Evolutionary conservation across 73 alveolate genomes (phyloP).

Genomic region (Tetrahymena elliotti): DNA sequence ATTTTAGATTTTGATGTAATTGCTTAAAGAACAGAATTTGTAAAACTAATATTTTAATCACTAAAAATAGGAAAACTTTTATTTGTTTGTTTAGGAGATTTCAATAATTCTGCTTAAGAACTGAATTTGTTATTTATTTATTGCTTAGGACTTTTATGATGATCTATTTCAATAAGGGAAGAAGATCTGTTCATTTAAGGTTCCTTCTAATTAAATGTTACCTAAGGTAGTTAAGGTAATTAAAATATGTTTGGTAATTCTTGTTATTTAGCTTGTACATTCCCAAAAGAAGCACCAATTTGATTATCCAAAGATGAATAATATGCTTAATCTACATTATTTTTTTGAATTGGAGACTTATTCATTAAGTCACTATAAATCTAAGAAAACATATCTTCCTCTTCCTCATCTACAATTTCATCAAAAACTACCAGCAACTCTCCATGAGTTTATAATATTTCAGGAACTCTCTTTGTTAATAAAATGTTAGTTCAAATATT

Average conservation of each 20-base stretch:
- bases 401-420: not conserved
- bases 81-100: not conserved
- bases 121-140: not conserved
- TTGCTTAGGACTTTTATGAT: not conserved
- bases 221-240: not conserved
- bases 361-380: not conserved
- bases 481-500: no score
- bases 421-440: not conserved
- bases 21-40: not conserved
- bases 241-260: not conserved
- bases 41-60: not conserved
- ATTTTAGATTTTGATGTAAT: not conserved
- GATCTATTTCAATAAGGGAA: not conserved
- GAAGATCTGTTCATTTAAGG: not conserved
- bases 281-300: not conserved
- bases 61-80: not conserved
- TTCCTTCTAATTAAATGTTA: no score
- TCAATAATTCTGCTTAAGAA: not conserved
- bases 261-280: not conserved
- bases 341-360: not conserved
- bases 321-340: not conserved
- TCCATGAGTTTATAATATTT: not conserved
- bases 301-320: not conserved
- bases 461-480: not conserved
- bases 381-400: not conserved